Base-by-base conservation (phyloP, 1,284 basidiomycete genomes). In the Filobasidium uniguttulatum region DNA sequence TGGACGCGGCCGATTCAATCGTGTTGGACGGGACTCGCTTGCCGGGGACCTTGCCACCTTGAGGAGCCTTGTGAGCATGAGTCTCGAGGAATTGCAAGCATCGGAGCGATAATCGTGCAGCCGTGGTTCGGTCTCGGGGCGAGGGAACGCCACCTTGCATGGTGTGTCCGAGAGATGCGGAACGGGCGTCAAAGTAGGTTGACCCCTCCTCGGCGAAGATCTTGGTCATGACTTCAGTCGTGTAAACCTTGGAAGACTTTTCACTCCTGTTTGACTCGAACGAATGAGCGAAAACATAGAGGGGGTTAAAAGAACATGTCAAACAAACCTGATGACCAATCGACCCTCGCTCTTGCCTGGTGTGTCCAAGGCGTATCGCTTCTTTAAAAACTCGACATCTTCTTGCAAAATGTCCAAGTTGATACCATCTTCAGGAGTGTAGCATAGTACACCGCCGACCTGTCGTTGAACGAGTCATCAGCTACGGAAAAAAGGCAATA, bases 171-270 rank as follows among this genome's bases (percentile, higher is more conserved):
- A 99, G 80, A 3, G 85, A 83, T 15, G 93, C 94, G 10, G 81
- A 85, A 44, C 94, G 83, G 17, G 93, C 81, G 71, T 98, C 94
- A 63, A 97, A 98, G n/a, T 94, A 73, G 6, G 75, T 65, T 15
- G 80, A 79, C 37, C 93, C 93, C 70, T 98, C 93, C 63, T 96
- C 90, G 60, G 84, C 84, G 69, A 96, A 73, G 73, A 99, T 93
- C 67, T 87, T 86, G 57, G 84, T 93, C 59, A 99, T 78, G 48
- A 94, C 77, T 14, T 91, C 83, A 9, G 90, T 93, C 15, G 83
- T 84, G 73, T 96, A 99, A 20, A 96, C 85, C 19, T 72, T 73
- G 9, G 89, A 94, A 0, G 93, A 75, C 44, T 75, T 77, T 70
- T 99, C 94, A 67, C 82, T 89, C 56, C 88, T 91, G 61, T 6